Evolutionary conservation across 306 rosid species (phyloP).

Genomic region (Adenanthera pavonina): DNA sequence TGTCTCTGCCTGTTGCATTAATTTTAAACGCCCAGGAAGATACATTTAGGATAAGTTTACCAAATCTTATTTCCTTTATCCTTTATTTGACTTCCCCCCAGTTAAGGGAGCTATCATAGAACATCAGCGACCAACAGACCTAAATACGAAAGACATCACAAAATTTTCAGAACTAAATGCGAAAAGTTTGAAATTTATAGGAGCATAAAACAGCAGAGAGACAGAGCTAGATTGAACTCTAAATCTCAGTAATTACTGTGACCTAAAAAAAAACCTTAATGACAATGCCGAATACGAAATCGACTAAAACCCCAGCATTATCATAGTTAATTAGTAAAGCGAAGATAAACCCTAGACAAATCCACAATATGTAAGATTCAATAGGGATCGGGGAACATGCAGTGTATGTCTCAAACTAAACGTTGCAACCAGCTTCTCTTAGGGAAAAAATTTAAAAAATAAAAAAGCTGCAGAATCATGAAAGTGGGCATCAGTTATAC

Average conservation of each 20-base stretch:
- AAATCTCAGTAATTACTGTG: slow-evolving; percentile 36
- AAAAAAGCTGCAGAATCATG: slow-evolving; percentile 44
- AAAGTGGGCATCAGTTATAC: slow-evolving; percentile 50
- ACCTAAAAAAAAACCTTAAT: slow-evolving; percentile 54
- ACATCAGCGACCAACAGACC: slow-evolving; percentile 34
- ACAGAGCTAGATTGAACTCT: slow-evolving; percentile 9
- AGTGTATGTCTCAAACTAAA: slow-evolving; percentile 40
- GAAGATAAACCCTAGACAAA: slow-evolving; percentile 61
- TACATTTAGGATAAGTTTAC: slow-evolving; percentile 7
- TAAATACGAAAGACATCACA: slow-evolving; percentile 20
- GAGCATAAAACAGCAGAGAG: slow-evolving; percentile 17
- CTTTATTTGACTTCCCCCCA: slow-evolving; percentile 14
- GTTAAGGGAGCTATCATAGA: slow-evolving; percentile 23
- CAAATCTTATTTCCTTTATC: neutral
- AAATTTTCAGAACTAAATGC: neutral
- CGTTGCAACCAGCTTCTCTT: slow-evolving; percentile 30
- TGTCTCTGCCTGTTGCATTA: slow-evolving; percentile 22
- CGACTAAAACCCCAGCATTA: slow-evolving; percentile 49
- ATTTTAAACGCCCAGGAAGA: neutral
- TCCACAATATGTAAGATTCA: slow-evolving; percentile 38
- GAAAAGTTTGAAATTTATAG: slow-evolving; percentile 20
- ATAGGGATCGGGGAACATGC: slow-evolving; percentile 55
- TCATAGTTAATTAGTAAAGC: slow-evolving; percentile 36
- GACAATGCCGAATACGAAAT: slow-evolving; percentile 45
- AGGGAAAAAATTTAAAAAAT: neutral